These are phyloP conservation scores for Daedalea quercina DNA, from an alignment of 768 basidiomycete species.

Conservation along the genomic window DNA sequence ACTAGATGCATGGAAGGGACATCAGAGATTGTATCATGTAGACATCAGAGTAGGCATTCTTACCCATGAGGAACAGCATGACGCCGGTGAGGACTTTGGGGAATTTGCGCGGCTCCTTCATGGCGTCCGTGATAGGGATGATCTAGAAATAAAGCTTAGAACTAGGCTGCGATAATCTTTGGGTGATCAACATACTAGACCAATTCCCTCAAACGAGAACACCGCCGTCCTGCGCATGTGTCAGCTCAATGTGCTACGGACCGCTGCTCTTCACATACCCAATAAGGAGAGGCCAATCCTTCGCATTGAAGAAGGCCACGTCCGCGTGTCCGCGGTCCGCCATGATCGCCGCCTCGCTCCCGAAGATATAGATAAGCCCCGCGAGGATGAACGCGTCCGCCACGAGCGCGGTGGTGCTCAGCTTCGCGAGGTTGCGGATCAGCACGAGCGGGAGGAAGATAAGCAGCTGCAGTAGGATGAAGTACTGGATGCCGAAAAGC, in stretches of 20 bases:
- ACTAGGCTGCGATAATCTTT: neutral
- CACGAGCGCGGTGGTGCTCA: constrained; percentile 85
- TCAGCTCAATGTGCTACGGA: neutral
- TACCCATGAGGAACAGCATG: constrained; percentile 79
- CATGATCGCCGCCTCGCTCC: constrained; percentile 75
- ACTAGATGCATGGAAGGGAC: constrained; percentile 30
- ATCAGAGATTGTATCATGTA: neutral
- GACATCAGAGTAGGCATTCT: constrained; percentile 13
- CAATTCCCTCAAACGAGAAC: constrained; percentile 97
- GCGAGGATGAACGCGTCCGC: constrained; percentile 94
- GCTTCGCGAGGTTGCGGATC: constrained; percentile 89
- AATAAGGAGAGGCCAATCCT: constrained; percentile 86
- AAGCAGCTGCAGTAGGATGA: constrained; percentile 77
- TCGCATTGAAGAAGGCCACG: constrained; percentile 80
- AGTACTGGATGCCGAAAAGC: constrained; percentile 62
- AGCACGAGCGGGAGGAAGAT: constrained; percentile 88
- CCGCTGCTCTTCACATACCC: constrained; percentile 48
- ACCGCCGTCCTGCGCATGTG: constrained; percentile 74
- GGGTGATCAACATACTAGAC: constrained; percentile 50
- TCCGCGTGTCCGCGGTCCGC: constrained; percentile 65
- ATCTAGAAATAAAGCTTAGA: constrained; percentile 36
- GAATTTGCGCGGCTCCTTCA: constrained; percentile 94
- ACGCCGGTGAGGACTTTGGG: constrained; percentile 82
- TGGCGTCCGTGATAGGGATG: constrained; percentile 95
- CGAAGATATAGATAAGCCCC: constrained; percentile 80